Evolutionary conservation across 164 flowering plant species (phyloP).

Genomic region (Vitis cinerea): DNA sequence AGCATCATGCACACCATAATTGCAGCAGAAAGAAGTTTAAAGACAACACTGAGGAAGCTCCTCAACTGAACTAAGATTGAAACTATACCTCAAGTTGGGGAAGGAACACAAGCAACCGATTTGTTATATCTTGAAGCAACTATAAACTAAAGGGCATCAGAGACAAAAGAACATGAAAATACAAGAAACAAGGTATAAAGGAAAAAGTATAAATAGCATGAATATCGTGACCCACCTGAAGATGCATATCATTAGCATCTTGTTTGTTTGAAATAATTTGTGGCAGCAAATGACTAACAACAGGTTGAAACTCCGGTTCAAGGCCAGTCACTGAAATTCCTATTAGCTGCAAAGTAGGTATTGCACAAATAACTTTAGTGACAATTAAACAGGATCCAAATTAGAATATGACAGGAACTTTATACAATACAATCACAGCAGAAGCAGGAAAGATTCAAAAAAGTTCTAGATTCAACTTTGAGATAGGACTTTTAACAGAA

Average conservation of each 20-base stretch:
- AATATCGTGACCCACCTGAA: constrained; percentile 59
- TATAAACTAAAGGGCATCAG: constrained; percentile 44
- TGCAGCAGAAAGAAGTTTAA: neutral
- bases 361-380: neutral
- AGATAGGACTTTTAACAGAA: too few relatives aligned
- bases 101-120: constrained; percentile 65
- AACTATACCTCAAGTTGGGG: constrained; percentile 87
- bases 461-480: neutral
- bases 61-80: neutral
- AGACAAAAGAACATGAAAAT: constrained; percentile 18
- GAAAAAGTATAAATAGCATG: neutral
- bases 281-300: constrained; percentile 75
- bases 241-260: constrained; percentile 73
- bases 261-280: constrained; percentile 76
- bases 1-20: constrained; percentile 8
- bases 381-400: neutral
- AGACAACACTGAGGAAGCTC: neutral
- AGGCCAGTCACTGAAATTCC: constrained; percentile 79
- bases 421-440: neutral
- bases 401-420: neutral
- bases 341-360: constrained; percentile 56
- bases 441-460: constrained; percentile 1
- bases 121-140: constrained; percentile 92
- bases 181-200: constrained; percentile 6
- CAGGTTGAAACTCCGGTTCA: constrained; percentile 92